Conservation (phyloP, 2,329 filamentous ascomycete genomes). For the Stagonosporopsis vannaccii region DNA sequence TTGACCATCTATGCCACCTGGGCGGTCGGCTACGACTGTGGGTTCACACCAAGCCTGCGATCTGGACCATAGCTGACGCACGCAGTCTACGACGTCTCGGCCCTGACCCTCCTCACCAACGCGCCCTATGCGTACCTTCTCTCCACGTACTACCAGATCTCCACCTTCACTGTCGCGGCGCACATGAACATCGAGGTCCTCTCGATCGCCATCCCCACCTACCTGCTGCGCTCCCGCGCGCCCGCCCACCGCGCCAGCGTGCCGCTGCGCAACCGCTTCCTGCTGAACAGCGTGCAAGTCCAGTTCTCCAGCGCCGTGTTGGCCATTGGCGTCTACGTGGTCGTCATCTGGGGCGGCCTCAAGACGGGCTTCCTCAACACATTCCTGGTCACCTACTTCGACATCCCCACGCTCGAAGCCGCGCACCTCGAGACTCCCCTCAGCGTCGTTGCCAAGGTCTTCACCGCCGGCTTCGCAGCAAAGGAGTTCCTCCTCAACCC, state of each 20-base stretch:
- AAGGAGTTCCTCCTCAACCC: slow-evolving; percentile 81
- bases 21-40: slow-evolving; percentile 76
- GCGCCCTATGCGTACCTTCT: slow-evolving; percentile 80
- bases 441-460: slow-evolving; percentile 59
- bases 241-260: slow-evolving; percentile 66
- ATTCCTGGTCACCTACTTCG: slow-evolving; percentile 77
- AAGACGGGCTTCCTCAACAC: slow-evolving; percentile 70
- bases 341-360: slow-evolving; percentile 74
- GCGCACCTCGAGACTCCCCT: slow-evolving; percentile 68
- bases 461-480: slow-evolving; percentile 75
- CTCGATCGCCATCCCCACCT: slow-evolving; percentile 76
- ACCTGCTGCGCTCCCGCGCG: slow-evolving; percentile 73
- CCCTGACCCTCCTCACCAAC: slow-evolving; percentile 69
- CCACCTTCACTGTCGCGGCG: slow-evolving; percentile 65
- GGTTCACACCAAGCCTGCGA: slow-evolving; percentile 36
- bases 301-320: slow-evolving; percentile 69
- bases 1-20: slow-evolving; percentile 76
- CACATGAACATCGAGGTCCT: slow-evolving; percentile 73
- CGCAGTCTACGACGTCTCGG: slow-evolving; percentile 51
- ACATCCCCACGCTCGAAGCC: slow-evolving; percentile 71
- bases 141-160: slow-evolving; percentile 77
- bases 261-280: slow-evolving; percentile 51
- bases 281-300: slow-evolving; percentile 49
- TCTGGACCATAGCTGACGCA: slow-evolving; percentile 12
- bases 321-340: slow-evolving; percentile 75